Evolutionary conservation across 2,329 filamentous ascomycete genomes (phyloP).

Genomic region (Periglandula ipomoeae): DNA sequence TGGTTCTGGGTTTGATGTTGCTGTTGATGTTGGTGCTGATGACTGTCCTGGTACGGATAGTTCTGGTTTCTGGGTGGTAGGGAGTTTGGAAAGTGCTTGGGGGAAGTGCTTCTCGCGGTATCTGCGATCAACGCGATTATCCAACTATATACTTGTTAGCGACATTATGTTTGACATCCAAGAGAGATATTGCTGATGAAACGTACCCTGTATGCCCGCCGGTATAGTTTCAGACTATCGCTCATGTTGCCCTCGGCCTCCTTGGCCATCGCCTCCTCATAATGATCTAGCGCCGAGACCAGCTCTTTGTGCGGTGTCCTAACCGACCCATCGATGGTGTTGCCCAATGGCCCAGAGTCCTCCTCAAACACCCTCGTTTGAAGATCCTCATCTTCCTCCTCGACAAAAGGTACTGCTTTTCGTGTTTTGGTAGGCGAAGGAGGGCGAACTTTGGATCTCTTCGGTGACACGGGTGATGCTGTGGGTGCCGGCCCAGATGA

Average conservation of each 20-base stretch:
- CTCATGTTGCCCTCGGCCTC: constrained; percentile 79
- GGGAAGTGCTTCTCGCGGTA: constrained; percentile 93
- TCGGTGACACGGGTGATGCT: neutral
- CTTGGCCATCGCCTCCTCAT: constrained; percentile 82
- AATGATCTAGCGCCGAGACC: constrained; percentile 78
- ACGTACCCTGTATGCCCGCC: constrained; percentile 74
- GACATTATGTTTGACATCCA: too few species aligned
- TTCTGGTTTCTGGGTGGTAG: constrained; percentile 27
- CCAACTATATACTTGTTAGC: constrained; percentile 55
- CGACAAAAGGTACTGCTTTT: neutral
- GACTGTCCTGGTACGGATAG: neutral
- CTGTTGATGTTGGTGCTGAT: constrained; percentile 13
- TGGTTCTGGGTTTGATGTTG: neutral
- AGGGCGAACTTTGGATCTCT: neutral
- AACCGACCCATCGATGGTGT: constrained; percentile 11
- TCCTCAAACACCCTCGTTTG: constrained; percentile 12
- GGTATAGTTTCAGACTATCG: constrained; percentile 80
- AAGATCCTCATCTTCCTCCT: constrained; percentile 9
- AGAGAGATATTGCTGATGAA: too few species aligned
- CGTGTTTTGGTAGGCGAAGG: neutral
- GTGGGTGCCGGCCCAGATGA: neutral
- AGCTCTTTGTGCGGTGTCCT: constrained; percentile 35
- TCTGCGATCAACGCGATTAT: constrained; percentile 70
- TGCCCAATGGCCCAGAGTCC: constrained; percentile 6
- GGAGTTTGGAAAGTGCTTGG: constrained; percentile 24